Conservation (phyloP, 2,329 filamentous ascomycete genomes). For the Botrytis hyacinthi region DNA sequence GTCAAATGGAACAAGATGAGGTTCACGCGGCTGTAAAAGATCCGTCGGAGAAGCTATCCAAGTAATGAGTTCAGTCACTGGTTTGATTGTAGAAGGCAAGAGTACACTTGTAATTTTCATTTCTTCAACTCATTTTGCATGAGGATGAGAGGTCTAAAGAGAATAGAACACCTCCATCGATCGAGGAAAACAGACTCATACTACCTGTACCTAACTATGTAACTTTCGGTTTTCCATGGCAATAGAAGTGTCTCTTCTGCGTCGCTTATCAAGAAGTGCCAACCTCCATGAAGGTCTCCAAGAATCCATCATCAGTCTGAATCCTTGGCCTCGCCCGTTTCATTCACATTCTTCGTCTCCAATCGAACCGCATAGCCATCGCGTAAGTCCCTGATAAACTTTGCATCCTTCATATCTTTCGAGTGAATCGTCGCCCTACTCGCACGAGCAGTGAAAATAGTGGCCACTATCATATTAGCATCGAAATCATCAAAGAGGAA, state of each 20-base stretch:
- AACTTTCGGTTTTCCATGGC: neutral
- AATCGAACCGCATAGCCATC: neutral
- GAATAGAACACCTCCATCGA: neutral
- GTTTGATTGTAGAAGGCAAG: neutral
- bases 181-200: neutral
- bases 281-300: rapidly evolving
- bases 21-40: neutral
- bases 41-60: neutral
- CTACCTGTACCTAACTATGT: neutral
- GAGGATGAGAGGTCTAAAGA: neutral
- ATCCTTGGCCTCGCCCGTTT: neutral
- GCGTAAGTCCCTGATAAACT: neutral
- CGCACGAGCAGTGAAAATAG: neutral
- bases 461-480: neutral
- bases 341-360: neutral
- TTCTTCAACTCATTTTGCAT: neutral
- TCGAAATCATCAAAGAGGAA: neutral
- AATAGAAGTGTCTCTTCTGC: neutral
- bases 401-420: neutral
- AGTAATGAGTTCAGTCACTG: neutral
- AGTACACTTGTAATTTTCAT: neutral
- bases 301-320: neutral
- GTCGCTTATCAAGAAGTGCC: neutral
- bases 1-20: neutral
- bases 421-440: neutral